These are phyloP conservation scores for Rhododendron henanense DNA, from an alignment of 148 eudicot genomes.

Conservation along the genomic window DNA sequence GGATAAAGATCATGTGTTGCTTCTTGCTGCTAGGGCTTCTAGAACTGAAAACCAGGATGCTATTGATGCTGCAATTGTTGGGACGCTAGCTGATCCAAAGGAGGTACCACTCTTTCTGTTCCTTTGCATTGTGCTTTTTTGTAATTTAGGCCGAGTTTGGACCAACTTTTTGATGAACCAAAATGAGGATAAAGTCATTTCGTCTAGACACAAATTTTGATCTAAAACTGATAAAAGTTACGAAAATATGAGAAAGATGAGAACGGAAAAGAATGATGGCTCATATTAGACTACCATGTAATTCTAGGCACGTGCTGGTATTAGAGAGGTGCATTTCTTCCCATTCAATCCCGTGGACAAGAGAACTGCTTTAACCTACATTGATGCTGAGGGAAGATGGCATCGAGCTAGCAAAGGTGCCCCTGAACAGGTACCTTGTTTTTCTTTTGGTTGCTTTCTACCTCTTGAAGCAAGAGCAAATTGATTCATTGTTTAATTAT, in stretches of 20 bases:
- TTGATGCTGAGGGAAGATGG: conserved; percentile 61
- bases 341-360: conserved; percentile 85
- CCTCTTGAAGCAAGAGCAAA: neutral
- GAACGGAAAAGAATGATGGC: conserved; percentile 15
- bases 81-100: conserved; percentile 94
- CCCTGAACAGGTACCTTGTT: conserved; percentile 60
- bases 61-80: conserved; percentile 90
- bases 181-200: neutral
- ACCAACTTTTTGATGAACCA: neutral
- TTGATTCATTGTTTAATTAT: neutral
- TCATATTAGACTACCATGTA: neutral
- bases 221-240: neutral
- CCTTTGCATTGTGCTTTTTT: neutral
- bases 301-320: conserved; percentile 68
- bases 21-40: conserved; percentile 91
- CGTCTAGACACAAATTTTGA: neutral
- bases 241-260: neutral
- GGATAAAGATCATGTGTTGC: conserved; percentile 73
- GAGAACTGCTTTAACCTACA: conserved; percentile 81
- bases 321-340: conserved; percentile 72
- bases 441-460: neutral
- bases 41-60: conserved; percentile 95
- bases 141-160: neutral
- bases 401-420: conserved; percentile 82
- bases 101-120: conserved; percentile 47